Conservation (phyloP, 2,329 filamentous ascomycete species). For the Calonectria pteridis region DNA sequence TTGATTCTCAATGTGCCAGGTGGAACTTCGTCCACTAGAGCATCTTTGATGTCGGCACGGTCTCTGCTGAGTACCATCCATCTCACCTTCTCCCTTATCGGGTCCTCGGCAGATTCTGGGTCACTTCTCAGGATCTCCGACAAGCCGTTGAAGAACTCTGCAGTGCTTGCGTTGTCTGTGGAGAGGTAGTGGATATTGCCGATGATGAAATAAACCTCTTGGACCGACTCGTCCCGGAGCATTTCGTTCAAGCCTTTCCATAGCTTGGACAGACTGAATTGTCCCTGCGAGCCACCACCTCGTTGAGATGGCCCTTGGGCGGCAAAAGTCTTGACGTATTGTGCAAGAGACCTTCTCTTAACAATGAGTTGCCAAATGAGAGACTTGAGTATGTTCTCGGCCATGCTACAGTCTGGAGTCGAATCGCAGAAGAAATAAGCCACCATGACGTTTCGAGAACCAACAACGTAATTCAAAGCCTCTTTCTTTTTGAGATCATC, state of each 20-base stretch:
- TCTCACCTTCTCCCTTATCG: slow-evolving; percentile 35
- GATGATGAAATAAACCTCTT: slow-evolving; percentile 53
- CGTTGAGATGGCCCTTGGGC: slow-evolving; percentile 41
- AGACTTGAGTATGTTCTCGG: slow-evolving; percentile 55
- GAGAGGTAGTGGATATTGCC: slow-evolving; percentile 55
- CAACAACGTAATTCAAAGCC: not conserved
- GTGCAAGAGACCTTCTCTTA: slow-evolving; percentile 50
- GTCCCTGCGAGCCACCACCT: not conserved
- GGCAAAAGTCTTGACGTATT: slow-evolving; percentile 52
- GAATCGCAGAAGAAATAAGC: slow-evolving; percentile 57
- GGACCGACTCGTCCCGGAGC: slow-evolving; percentile 47
- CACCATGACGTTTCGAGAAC: slow-evolving; percentile 43
- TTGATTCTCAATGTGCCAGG: slow-evolving; percentile 18
- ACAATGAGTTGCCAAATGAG: slow-evolving; percentile 53
- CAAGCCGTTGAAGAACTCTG: not conserved
- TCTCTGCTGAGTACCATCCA: slow-evolving; percentile 55
- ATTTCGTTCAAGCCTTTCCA: slow-evolving; percentile 57
- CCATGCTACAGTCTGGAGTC: slow-evolving; percentile 49
- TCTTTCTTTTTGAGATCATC: slow-evolving; percentile 19
- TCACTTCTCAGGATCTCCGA: slow-evolving; percentile 7
- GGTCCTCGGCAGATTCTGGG: not conserved
- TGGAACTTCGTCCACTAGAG: slow-evolving; percentile 9
- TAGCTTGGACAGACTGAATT: slow-evolving; percentile 31
- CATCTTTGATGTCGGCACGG: slow-evolving; percentile 19
- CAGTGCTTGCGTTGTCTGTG: slow-evolving; percentile 42